phyloP scores from a whole-genome alignment of 2,329 filamentous ascomycete species.

The Teratosphaeria nubilosa region DNA sequence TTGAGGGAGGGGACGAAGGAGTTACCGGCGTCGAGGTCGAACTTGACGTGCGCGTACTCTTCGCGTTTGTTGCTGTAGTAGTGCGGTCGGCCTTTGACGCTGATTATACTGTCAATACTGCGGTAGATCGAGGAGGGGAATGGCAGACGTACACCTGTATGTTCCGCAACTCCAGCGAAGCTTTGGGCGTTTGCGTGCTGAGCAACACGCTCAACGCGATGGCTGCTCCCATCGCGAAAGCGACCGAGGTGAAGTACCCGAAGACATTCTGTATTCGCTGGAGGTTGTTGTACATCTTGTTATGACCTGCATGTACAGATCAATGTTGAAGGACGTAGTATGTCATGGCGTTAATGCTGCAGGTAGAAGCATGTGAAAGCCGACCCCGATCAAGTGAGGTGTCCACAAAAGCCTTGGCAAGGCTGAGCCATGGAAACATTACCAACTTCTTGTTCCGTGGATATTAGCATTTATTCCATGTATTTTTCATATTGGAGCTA shows the following conservation, averaged over 20 bases:
- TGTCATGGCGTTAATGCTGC: neutral
- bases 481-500: too few relatives aligned
- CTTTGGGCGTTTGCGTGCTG: conserved; percentile 56
- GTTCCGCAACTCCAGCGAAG: conserved; percentile 57
- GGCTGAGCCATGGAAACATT: neutral
- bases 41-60: conserved; percentile 90
- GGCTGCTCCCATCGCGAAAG: conserved; percentile 66
- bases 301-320: neutral
- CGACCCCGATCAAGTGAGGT: neutral
- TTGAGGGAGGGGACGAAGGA: neutral
- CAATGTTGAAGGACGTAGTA: neutral
- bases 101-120: conserved; percentile 36
- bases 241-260: conserved; percentile 94
- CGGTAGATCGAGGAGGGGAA: neutral
- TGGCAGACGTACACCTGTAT: conserved; percentile 64
- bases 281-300: conserved; percentile 72
- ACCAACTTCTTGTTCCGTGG: too few relatives aligned
- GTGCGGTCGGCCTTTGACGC: conserved; percentile 82
- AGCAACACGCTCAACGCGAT: conserved; percentile 73
- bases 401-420: neutral
- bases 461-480: too few relatives aligned
- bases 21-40: conserved; percentile 71
- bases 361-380: neutral
- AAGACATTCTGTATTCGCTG: conserved; percentile 87
- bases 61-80: conserved; percentile 90